phyloP scores from a whole-genome alignment of 805 yeast genomes.

The Isabelozyma gotoi region DNA sequence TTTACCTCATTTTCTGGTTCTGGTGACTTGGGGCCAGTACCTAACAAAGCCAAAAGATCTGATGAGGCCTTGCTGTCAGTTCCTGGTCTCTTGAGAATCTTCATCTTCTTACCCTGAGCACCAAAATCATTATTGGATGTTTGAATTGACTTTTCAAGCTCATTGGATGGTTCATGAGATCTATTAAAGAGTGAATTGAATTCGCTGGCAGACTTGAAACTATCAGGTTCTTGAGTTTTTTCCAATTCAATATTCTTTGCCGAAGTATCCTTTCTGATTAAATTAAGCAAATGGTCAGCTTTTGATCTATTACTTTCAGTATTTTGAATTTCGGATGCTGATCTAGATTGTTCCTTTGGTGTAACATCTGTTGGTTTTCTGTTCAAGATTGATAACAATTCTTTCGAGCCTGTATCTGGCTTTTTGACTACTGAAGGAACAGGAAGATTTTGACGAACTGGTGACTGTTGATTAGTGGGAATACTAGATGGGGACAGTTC shows the following conservation, averaged over 20 bases:
- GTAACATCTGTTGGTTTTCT: slow-evolving; percentile 13
- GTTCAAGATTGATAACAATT: slow-evolving; percentile 43
- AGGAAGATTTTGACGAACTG: background rate
- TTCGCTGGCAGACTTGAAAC: background rate
- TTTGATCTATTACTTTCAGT: slow-evolving; percentile 25
- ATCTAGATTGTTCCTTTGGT: slow-evolving; percentile 4
- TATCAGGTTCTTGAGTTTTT: slow-evolving; percentile 1
- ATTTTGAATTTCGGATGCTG: slow-evolving; percentile 6
- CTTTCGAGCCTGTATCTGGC: slow-evolving; percentile 36
- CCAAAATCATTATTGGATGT: slow-evolving; percentile 4
- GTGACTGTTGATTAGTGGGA: slow-evolving; percentile 2
- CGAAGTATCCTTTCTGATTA: slow-evolving; percentile 19
- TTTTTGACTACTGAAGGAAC: background rate
- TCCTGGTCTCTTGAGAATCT: slow-evolving; percentile 19
- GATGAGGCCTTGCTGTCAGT: slow-evolving; percentile 5
- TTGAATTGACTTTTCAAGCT: slow-evolving; percentile 18
- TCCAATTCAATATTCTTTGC: slow-evolving; percentile 1
- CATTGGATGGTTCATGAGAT: slow-evolving; percentile 22
- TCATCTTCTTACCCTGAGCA: slow-evolving; percentile 24
- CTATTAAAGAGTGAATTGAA: background rate
- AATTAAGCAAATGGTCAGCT: slow-evolving; percentile 29
- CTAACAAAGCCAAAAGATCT: slow-evolving; percentile 13
- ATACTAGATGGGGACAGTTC: slow-evolving; percentile 2
- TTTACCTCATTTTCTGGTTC: slow-evolving; percentile 1
- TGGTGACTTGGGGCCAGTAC: too few species aligned